Percentiles rank a stretch among this genome's conserved stretches.
Conservation (phyloP, 23 red algal genomes). For the Pyropia yezoensis region DNA sequence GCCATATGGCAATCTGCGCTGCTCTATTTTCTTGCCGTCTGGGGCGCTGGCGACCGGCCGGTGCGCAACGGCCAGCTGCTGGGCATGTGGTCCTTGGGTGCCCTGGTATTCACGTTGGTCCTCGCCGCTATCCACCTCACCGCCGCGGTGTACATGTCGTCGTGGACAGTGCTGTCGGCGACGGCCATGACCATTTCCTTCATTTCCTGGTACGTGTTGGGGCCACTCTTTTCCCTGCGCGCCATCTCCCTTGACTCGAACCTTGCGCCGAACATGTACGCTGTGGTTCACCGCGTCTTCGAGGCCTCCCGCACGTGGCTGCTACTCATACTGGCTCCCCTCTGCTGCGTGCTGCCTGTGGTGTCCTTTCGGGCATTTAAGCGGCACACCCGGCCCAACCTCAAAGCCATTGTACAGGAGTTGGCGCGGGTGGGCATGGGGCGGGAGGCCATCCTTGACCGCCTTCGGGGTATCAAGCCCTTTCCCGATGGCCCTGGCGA, state of each 20-base stretch:
- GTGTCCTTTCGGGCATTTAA: constrained; percentile 34
- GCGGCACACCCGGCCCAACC: constrained; percentile 28
- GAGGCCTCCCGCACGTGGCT: constrained; percentile 52
- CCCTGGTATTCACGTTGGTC: constrained; percentile 9
- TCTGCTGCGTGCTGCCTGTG: constrained; percentile 26
- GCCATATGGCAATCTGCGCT: constrained; percentile 14
- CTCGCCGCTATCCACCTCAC: constrained; percentile 9
- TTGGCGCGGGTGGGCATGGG: constrained; percentile 2
- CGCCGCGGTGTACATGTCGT: constrained; percentile 45
- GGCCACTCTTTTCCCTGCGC: constrained; percentile 38
- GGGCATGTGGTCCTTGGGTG: constrained; percentile 3
- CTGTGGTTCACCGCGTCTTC: constrained; percentile 41
- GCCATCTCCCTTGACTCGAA: constrained; percentile 18
- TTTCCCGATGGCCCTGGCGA: no score
- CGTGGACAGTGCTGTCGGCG: constrained; percentile 49
- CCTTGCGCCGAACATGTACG: constrained; percentile 37
- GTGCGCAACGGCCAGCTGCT: constrained; percentile 16
- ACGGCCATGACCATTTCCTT: constrained; percentile 26
- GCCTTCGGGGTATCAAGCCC: no score
- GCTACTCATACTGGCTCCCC: constrained; percentile 21
- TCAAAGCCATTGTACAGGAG: constrained; percentile 48
- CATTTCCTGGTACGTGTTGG: constrained; percentile 36
- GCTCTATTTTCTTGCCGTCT: constrained; percentile 11
- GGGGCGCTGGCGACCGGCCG: constrained; percentile 5
- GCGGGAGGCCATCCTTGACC: no score